Percentiles rank a stretch among this genome's conserved stretches.
phyloP scores from a whole-genome alignment of 176 grass and related monocot genomes.

The Avena atlantica region DNA sequence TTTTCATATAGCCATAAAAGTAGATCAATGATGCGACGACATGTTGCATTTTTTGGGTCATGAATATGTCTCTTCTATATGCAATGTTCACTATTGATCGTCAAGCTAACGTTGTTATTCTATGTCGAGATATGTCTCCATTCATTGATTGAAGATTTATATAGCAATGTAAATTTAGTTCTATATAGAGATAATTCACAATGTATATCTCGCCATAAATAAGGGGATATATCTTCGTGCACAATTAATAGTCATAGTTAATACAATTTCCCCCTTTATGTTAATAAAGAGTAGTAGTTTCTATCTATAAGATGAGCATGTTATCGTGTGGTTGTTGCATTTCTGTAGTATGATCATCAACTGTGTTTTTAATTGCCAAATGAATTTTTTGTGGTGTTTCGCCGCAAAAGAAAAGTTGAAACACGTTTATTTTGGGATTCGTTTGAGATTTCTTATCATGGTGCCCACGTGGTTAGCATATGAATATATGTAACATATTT shows the following conservation, averaged over 20 bases:
- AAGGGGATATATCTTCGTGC: not conserved
- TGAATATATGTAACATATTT: not conserved
- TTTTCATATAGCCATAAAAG: too few relatives aligned
- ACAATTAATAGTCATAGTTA: constrained; percentile 7
- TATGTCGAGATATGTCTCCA: not conserved
- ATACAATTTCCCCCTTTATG: not conserved
- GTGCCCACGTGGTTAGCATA: too few relatives aligned
- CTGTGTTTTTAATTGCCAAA: too few relatives aligned
- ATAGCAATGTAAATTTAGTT: not conserved
- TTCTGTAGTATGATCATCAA: not conserved
- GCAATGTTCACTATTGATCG: not conserved
- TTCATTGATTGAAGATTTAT: not conserved
- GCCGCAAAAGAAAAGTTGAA: too few relatives aligned
- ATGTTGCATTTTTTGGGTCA: not conserved
- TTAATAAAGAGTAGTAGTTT: not conserved
- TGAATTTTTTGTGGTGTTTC: not conserved
- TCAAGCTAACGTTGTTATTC: not conserved
- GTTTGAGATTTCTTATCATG: not conserved
- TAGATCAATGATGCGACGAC: not conserved
- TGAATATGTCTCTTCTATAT: not conserved
- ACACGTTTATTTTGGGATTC: too few relatives aligned
- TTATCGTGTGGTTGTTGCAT: not conserved
- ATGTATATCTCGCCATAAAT: constrained; percentile 1
- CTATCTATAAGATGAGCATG: not conserved
- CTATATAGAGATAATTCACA: not conserved